Evolutionary conservation across 805 yeast genomes (phyloP), one percentile per base, ranked within the genome.

Genomic region (Candida hungchunana): DNA sequence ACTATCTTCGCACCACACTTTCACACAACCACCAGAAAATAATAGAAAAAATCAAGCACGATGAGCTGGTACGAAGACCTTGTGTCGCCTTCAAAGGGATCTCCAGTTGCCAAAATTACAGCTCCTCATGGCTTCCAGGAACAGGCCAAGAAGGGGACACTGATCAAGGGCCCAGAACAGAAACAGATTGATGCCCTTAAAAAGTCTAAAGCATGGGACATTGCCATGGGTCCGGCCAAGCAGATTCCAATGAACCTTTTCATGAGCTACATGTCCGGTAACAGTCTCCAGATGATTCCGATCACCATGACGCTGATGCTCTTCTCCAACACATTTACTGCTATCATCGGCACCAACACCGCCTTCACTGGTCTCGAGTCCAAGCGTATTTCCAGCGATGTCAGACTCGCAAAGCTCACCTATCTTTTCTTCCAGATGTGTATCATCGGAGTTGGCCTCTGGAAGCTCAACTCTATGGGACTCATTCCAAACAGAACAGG

Each of bases 211-310:
- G 89, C 94, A 0, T 87, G 96, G 95, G 93, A 84, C 39, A 55
- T 84, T 25, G 95, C 96, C 3, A 60, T 74, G 12, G 77, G 78
- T 1, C 96, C 97, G 0, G 84, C 87, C 3, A 90, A 88, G 55
- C 62, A 73, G 19, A 71, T 93, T n/a, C 95, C 97, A 7, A 83
- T 87, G 94, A 93, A 86, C 53, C 59, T 84, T 32, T 64, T 86
- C 31, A 86, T 90, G 95, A 78, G 87, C 42, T 93, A 86, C 58
- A 85, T 90, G 86, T 78, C 96, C 0, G 97, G 97, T 21, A 82
- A 82, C 51, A 75, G 94, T 4, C 64, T 93, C 18, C 97, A 93
- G 51, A 71, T 90, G 47, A 87, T 90, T 44, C 93, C 97, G 4
- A 82, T 90, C 31, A 80, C 88, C 63, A 89, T 88, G 84, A 82